A percentile compares a stretch with the other conserved stretches of the same genome.
Evolutionary conservation across 441 rosid genomes (phyloP).

Genomic region (Jatropha podagrica): DNA sequence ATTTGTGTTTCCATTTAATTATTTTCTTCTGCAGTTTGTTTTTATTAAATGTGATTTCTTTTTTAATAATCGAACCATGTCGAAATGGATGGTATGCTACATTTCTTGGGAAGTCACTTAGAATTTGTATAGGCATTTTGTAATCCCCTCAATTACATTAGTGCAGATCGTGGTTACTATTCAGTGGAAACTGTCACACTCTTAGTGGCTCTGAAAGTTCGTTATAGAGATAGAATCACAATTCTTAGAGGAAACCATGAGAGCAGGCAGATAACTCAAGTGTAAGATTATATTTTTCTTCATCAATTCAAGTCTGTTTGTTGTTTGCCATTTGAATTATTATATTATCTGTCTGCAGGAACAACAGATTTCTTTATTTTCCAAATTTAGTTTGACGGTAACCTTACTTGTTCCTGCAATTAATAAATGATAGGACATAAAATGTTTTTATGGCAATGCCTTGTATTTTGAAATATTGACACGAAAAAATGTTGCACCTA

Average conservation of each 20-base stretch:
- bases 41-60: not conserved
- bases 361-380: slow-evolving; percentile 1
- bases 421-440: not conserved
- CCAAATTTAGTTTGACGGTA: not conserved
- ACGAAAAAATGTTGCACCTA: too few species aligned
- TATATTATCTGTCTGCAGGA: not conserved
- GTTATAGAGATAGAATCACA: slow-evolving; percentile 95
- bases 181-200: slow-evolving; percentile 96
- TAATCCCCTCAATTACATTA: slow-evolving; percentile 18
- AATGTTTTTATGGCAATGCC: not conserved
- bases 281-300: slow-evolving; percentile 48
- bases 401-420: not conserved
- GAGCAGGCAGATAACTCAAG: slow-evolving; percentile 98
- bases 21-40: not conserved
- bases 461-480: not conserved
- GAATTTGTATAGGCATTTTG: slow-evolving; percentile 14
- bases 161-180: slow-evolving; percentile 96
- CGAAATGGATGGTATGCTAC: not conserved
- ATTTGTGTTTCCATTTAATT: not conserved
- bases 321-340: not conserved
- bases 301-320: not conserved
- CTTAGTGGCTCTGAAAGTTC: slow-evolving; percentile 92
- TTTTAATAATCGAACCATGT: not conserved
- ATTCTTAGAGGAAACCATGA: slow-evolving; percentile 94
- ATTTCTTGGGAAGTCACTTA: slow-evolving; percentile 10